A percentile compares a stretch with the other conserved stretches of the same genome.
Conservation (phyloP, 2,329 filamentous ascomycete species). For the Aspergillus puulaauensis region DNA sequence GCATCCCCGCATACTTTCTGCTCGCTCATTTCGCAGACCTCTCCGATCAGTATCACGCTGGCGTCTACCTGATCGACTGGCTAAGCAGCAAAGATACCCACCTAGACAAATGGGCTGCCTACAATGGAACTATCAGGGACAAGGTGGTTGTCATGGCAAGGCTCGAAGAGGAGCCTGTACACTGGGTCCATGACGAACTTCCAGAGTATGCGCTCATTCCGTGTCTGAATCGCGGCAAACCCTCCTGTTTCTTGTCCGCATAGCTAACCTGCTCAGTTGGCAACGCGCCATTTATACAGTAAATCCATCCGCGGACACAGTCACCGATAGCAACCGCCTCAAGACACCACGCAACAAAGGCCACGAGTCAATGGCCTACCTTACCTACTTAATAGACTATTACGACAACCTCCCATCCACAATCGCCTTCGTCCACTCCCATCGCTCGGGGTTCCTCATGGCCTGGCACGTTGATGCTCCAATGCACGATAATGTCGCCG, state of each 20-base stretch:
- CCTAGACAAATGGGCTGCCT: neutral
- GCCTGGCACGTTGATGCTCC: constrained; percentile 61
- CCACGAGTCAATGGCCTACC: constrained; percentile 48
- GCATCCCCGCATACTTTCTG: constrained; percentile 32
- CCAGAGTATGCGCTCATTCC: constrained; percentile 38
- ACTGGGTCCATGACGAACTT: constrained; percentile 48
- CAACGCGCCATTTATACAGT: constrained; percentile 47
- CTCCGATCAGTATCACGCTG: constrained; percentile 36
- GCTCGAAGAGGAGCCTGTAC: constrained; percentile 43
- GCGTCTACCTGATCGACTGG: constrained; percentile 36
- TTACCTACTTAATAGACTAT: constrained; percentile 49
- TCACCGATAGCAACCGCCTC: constrained; percentile 22
- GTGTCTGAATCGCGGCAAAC: neutral
- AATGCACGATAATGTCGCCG: constrained; percentile 54
- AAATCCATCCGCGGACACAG: constrained; percentile 32
- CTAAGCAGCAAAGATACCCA: constrained; percentile 19
- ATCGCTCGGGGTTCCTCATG: constrained; percentile 47
- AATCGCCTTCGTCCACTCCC: constrained; percentile 57
- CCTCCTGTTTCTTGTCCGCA: neutral
- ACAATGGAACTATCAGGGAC: constrained; percentile 24
- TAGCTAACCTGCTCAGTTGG: constrained; percentile 35
- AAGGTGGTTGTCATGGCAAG: constrained; percentile 48
- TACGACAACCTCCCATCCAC: constrained; percentile 52
- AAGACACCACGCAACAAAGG: constrained; percentile 44
- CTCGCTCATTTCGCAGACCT: constrained; percentile 33